Percentiles rank a stretch among this genome's conserved stretches.
phyloP scores from a whole-genome alignment of 352 stramenopile species.

The Globisporangium polare region DNA sequence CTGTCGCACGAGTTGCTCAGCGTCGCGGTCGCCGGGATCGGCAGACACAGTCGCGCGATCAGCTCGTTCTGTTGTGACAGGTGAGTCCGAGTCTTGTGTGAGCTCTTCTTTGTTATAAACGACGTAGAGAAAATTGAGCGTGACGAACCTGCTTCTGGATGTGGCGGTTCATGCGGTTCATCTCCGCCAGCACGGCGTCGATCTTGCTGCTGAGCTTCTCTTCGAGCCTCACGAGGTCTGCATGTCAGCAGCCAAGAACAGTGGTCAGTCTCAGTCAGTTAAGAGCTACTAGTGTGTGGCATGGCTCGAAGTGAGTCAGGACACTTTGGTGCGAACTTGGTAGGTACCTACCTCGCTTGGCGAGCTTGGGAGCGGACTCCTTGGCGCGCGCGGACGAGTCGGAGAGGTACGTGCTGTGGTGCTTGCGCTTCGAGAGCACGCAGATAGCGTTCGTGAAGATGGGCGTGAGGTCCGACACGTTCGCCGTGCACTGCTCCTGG shows the following conservation, averaged over 20 bases:
- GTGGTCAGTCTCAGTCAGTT: background rate
- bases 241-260: background rate
- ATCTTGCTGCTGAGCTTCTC: conserved; percentile 56
- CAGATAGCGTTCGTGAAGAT: conserved; percentile 87
- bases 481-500: conserved; percentile 78
- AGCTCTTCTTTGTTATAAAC: no score
- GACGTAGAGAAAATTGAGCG: background rate
- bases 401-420: conserved; percentile 37
- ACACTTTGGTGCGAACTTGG: background rate
- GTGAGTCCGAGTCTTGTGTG: no score
- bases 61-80: conserved; percentile 25
- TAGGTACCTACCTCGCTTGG: conserved; percentile 45
- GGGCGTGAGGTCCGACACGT: conserved; percentile 67
- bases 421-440: conserved; percentile 84
- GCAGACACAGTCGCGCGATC: conserved; percentile 22
- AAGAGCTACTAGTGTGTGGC: no score
- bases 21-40: conserved; percentile 6
- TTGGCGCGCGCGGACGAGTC: conserved; percentile 43
- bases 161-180: conserved; percentile 52
- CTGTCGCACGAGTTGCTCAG: conserved; percentile 23
- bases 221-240: conserved; percentile 59
- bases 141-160: conserved; percentile 55
- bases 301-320: no score
- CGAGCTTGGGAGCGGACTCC: conserved; percentile 53
- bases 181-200: conserved; percentile 43